Base-by-base conservation (phyloP, 2,329 filamentous ascomycete species). In the Penicillium nordicum region DNA sequence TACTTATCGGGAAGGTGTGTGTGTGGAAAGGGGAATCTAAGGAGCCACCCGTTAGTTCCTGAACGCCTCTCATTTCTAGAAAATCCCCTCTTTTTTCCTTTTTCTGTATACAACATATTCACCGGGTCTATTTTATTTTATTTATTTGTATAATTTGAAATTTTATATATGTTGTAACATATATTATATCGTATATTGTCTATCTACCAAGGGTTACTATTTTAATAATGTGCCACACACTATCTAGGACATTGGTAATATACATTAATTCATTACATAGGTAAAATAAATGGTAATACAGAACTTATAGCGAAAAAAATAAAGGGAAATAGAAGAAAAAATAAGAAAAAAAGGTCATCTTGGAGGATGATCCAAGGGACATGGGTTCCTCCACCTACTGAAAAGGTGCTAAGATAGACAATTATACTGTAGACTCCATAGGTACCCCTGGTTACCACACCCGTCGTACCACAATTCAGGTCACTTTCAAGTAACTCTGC, bases 371-470 rank as follows among this genome's bases (percentile, higher is more conserved):
- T 62, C 60, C 57, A 57, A 59, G 61, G 61, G 61, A 60, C 57
- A 53, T 58, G 42, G 18, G 42, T 50, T 57, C 55, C 49, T 60
- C 57, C 55, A 59, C 50, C 61, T 61, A 46, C 58, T 62, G 52
- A 58, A 63, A 61, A 59, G 57, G 54, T 58, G 59, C 52, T 57
- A 63, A 57, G 59, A 62, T 61, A 62, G 61, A 60, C 61, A 43
- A 48, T 57, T 42, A 43, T 25, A 45, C 36, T n/a, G 38, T 32
- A 32, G 44, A 58, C 47, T 49, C 43, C 14, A 8, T 18, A 36
- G 46, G 48, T 60, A 60, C 55, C 27, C 30, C 23, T 5, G 18
- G 27, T 23, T 48, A 46, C 58, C 38, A 36, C 32, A n/a, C 45
- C 50, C 54, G 34, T 27, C 23, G 5, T 44, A 42, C 55, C 23